Evolutionary conservation across 2,329 filamentous ascomycete genomes (phyloP), one percentile per base, ranked within the genome.

Genomic region (Colletotrichum sp.): DNA sequence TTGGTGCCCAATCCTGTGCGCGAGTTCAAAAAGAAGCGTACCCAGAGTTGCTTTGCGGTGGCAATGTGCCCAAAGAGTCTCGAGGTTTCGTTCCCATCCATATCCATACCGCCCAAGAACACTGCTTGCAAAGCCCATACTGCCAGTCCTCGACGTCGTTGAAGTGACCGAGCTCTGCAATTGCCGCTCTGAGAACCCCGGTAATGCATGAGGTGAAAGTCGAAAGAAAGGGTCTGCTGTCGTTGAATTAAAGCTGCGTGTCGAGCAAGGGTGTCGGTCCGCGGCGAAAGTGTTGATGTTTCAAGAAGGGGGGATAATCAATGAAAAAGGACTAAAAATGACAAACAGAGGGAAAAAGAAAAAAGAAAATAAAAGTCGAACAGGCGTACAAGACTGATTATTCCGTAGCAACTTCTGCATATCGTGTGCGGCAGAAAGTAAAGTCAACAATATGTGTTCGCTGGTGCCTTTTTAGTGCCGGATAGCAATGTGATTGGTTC

Each of bases 371-470:
- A 69, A 77, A 75, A 72, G 55, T 66, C 71, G 67, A 49, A 69
- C 70, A 73, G 73, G 52, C 12, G 44, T 52, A 71, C 49, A 76
- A 76, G 44, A 60, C 36, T 36, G 34, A 69, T 28, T 66, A 69
- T 73, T 74, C 74, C 44, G 13, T 60, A 59, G 64, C 74, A 74
- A 60, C 21, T 69, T 74, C 74, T 76, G 74, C 74, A 76, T 62
- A 65, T 69, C 26, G 9, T 59, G 64, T 64, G 57, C 18, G 21
- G 74, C 74, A 76, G 70, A 69, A 59, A 36, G 55, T 74, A 74
- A 62, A 62, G 70, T 76, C 65, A 59, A 76, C 71, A 76, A 73
- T 39, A 74, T 76, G 60, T 34, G 39, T 66, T 60, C 44, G 36
- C 32, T 44, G 74, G 30, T 28, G 49, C 36, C 44, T 55, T 62